A percentile compares a stretch with the other conserved stretches of the same genome.
phyloP scores from a whole-genome alignment of 164 flowering plant species.

The Sedum album region DNA sequence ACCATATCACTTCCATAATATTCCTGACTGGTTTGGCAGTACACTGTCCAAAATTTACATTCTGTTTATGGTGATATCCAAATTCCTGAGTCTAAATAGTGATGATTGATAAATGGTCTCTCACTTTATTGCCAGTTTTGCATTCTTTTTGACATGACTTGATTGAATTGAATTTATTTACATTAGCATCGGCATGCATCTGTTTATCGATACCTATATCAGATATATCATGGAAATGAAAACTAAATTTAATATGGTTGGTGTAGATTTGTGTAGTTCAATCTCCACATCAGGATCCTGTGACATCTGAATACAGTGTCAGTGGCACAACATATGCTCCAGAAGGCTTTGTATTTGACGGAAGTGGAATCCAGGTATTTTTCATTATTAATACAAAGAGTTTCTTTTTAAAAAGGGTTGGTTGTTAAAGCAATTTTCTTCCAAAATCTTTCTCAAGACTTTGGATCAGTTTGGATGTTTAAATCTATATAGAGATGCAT shows the following conservation, averaged over 20 bases:
- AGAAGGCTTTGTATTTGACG: conserved; percentile 70
- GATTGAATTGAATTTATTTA: not conserved
- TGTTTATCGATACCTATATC: not conserved
- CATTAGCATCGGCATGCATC: not conserved
- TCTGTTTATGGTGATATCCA: not conserved
- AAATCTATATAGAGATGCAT: not conserved
- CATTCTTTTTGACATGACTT: not conserved
- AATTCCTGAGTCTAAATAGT: not conserved
- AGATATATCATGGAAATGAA: no score
- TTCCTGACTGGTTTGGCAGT: not conserved
- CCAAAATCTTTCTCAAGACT: not conserved
- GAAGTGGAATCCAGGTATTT: conserved; percentile 54
- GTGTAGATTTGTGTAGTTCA: conserved; percentile 72
- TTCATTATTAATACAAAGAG: not conserved
- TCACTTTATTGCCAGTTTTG: not conserved
- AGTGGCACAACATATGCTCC: conserved; percentile 96
- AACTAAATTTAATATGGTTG: conserved; percentile 5
- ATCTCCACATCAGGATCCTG: conserved; percentile 43
- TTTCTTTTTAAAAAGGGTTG: not conserved
- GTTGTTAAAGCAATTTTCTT: not conserved
- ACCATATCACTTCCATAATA: not conserved
- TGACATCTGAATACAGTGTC: conserved; percentile 58
- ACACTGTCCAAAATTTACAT: not conserved
- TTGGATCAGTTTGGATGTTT: not conserved
- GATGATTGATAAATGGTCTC: no score